A percentile compares a stretch with the other conserved stretches of the same genome.
phyloP scores from a whole-genome alignment of 2,329 filamentous ascomycete species.

The Xylariales sp. region DNA sequence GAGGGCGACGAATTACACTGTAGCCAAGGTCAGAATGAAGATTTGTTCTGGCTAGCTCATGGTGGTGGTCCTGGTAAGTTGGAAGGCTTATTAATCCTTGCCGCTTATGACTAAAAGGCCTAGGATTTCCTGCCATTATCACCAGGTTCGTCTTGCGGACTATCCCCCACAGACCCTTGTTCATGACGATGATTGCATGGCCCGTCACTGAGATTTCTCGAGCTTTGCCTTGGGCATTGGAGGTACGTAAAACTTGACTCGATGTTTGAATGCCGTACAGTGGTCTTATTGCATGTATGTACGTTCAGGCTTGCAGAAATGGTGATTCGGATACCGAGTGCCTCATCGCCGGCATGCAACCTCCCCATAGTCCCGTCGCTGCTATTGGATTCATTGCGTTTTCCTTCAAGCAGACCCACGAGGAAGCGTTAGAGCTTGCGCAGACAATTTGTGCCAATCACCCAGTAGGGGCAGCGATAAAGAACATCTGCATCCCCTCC shows the following conservation, averaged over 20 bases:
- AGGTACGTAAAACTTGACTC: slow-evolving; percentile 26
- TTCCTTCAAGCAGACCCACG: too few species aligned
- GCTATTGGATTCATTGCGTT: too few species aligned
- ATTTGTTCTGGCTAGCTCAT: slow-evolving; percentile 45
- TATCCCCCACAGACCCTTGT: slow-evolving; percentile 25
- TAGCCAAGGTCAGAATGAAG: slow-evolving; percentile 32
- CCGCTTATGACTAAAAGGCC: too few species aligned
- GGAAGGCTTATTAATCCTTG: neutral
- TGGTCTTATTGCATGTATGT: slow-evolving; percentile 8
- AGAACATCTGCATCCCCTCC: too few species aligned
- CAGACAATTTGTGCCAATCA: too few species aligned
- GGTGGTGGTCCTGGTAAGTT: slow-evolving; percentile 38
- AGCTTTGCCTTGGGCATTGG: slow-evolving; percentile 42
- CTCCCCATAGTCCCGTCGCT: too few species aligned
- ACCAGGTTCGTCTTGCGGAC: slow-evolving; percentile 45
- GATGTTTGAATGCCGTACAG: neutral
- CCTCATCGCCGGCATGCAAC: too few species aligned
- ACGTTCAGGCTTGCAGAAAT: too few species aligned
- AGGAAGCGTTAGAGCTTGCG: too few species aligned
- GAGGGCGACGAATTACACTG: slow-evolving; percentile 32
- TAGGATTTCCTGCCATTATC: slow-evolving; percentile 49
- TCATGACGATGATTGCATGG: slow-evolving; percentile 38
- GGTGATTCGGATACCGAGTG: too few species aligned
- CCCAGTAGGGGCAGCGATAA: too few species aligned
- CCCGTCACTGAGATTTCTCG: slow-evolving; percentile 37